phyloP scores from a whole-genome alignment of 2,329 filamentous ascomycete species.

The Arthroderma sp. region DNA sequence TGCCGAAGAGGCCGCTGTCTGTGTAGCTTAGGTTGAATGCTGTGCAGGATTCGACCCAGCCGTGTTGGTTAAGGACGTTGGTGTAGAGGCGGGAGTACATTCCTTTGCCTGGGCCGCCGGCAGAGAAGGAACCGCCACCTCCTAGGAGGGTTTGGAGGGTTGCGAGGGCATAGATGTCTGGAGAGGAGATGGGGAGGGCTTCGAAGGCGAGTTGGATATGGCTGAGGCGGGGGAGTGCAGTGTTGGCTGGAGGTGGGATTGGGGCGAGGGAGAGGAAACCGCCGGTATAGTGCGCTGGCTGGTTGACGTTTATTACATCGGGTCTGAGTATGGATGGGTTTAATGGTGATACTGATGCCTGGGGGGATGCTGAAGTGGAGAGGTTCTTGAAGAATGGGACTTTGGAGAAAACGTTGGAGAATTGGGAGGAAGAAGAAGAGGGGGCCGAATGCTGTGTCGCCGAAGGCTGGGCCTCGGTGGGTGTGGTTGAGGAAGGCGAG shows the following conservation, averaged over 20 bases:
- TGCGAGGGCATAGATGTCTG: slow-evolving; percentile 91
- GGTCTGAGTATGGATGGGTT: slow-evolving; percentile 34
- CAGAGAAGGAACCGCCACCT: slow-evolving; percentile 90
- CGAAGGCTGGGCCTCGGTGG: slow-evolving; percentile 19
- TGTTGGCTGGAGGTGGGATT: slow-evolving; percentile 64
- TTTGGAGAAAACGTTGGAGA: slow-evolving; percentile 61
- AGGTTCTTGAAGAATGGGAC: slow-evolving; percentile 85
- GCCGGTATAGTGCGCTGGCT: slow-evolving; percentile 75
- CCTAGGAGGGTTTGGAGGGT: slow-evolving; percentile 92
- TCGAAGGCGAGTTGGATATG: slow-evolving; percentile 96
- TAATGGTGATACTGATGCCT: slow-evolving; percentile 41
- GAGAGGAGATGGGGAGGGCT: slow-evolving; percentile 74
- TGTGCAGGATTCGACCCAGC: slow-evolving; percentile 91
- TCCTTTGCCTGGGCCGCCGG: slow-evolving; percentile 91
- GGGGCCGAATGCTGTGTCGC: slow-evolving; percentile 15
- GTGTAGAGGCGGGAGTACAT: slow-evolving; percentile 99
- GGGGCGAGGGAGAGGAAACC: slow-evolving; percentile 78
- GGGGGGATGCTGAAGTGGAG: slow-evolving; percentile 56
- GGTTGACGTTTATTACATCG: slow-evolving; percentile 43
- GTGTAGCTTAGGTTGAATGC: slow-evolving; percentile 97
- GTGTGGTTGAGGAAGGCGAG: slow-evolving; percentile 23
- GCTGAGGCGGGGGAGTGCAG: slow-evolving; percentile 65
- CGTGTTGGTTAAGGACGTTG: slow-evolving; percentile 92
- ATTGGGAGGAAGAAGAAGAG: slow-evolving; percentile 23
- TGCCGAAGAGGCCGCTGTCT: slow-evolving; percentile 89